phyloP scores from a whole-genome alignment of 1,139 yeast species.

The Sugiyamaella grinbergsii region DNA sequence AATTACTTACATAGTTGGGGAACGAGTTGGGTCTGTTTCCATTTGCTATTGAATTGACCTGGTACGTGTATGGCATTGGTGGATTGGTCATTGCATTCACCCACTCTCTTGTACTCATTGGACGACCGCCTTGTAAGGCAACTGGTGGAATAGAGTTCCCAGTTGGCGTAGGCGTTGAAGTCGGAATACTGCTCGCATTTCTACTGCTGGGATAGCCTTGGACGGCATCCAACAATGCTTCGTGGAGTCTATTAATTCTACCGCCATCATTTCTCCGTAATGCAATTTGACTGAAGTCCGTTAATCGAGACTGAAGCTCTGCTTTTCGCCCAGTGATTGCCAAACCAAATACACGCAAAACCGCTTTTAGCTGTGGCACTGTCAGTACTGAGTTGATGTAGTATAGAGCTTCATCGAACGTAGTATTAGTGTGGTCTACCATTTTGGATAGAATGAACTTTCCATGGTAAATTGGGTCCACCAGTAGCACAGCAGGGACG shows the following conservation, averaged over 20 bases:
- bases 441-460: neutral
- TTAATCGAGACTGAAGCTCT: conserved; percentile 37
- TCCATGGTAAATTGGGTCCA: neutral
- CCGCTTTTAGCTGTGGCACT: conserved; percentile 38
- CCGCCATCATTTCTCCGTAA: conserved; percentile 10
- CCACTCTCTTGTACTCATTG: conserved; percentile 3
- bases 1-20: neutral
- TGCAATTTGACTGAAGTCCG: conserved; percentile 23
- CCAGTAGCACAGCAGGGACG: no score
- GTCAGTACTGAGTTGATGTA: conserved; percentile 26
- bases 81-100: conserved; percentile 2
- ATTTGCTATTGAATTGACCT: conserved; percentile 19
- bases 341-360: conserved; percentile 34
- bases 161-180: neutral
- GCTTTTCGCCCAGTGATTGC: conserved; percentile 39
- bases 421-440: conserved; percentile 11
- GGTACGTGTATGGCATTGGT: conserved; percentile 23
- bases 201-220: conserved; percentile 2
- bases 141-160: neutral
- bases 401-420: conserved; percentile 9
- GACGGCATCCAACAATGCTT: conserved; percentile 1
- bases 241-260: conserved; percentile 11
- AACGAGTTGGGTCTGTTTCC: neutral
- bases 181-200: neutral
- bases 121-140: neutral